Conservation (phyloP, 2,329 filamentous ascomycete genomes). For the Ilyonectria mors-panacis region DNA sequence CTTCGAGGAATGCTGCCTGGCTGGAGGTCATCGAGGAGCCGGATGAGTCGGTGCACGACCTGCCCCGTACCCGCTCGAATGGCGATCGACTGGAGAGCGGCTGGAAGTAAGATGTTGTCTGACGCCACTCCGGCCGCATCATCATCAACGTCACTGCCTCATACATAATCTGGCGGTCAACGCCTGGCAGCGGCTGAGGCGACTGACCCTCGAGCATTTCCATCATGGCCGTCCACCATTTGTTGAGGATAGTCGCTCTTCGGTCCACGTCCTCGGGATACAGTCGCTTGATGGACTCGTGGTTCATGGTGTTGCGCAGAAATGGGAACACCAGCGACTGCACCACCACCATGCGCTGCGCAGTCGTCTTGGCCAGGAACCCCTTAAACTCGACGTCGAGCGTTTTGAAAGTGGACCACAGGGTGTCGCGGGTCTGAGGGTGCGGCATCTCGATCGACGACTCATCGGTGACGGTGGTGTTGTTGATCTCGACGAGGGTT, state of each 20-base stretch:
- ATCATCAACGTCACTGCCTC: conserved; percentile 87
- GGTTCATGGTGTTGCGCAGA: conserved; percentile 76
- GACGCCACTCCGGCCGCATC: conserved; percentile 90
- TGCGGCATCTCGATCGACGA: conserved; percentile 61
- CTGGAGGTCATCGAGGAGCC: conserved; percentile 79
- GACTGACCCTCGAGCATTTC: conserved; percentile 82
- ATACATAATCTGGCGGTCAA: conserved; percentile 85
- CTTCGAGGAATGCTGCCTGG: conserved; percentile 65
- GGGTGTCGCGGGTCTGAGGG: conserved; percentile 63
- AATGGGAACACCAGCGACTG: conserved; percentile 83
- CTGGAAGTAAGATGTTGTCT: conserved; percentile 77
- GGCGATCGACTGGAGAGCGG: conserved; percentile 71
- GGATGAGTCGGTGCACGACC: conserved; percentile 65
- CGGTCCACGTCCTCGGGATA: conserved; percentile 87
- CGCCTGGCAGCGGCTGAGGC: conserved; percentile 81
- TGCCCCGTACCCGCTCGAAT: conserved; percentile 61
- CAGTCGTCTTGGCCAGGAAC: conserved; percentile 80
- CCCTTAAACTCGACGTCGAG: conserved; percentile 64
- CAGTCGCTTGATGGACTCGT: conserved; percentile 75
- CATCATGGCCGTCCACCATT: conserved; percentile 89
- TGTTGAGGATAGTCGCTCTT: conserved; percentile 84
- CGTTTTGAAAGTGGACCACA: conserved; percentile 69
- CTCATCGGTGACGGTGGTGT: conserved; percentile 58
- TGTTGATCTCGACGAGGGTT: conserved; percentile 57
- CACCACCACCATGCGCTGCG: conserved; percentile 82